Evolutionary conservation across 1,284 basidiomycete genomes (phyloP).

Genomic region (Apiotrichum porosum): DNA sequence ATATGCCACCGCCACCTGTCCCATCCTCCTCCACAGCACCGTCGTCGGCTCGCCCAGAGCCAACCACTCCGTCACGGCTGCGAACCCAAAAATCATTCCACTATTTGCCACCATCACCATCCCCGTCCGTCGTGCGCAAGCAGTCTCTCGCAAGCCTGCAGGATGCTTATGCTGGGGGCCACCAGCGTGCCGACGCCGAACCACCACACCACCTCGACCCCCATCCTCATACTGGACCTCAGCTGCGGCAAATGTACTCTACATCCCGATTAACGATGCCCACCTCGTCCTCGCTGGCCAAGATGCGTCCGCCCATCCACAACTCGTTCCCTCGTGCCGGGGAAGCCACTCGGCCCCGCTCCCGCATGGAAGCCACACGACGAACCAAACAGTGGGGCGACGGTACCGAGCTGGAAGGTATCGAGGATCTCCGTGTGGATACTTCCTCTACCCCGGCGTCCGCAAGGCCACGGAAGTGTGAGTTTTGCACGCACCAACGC

Average conservation of each 20-base stretch:
- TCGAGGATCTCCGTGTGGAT: slow-evolving; percentile 85
- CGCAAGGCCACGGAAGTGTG: slow-evolving; percentile 5
- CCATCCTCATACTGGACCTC: too few relatives aligned
- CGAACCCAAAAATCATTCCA: slow-evolving; percentile 44
- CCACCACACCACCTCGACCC: neutral
- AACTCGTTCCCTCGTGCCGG: slow-evolving; percentile 58
- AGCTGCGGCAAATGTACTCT: neutral
- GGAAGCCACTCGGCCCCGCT: slow-evolving; percentile 54
- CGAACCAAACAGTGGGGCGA: slow-evolving; percentile 72
- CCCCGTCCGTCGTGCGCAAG: slow-evolving; percentile 32
- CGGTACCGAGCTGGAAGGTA: slow-evolving; percentile 83
- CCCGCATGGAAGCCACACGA: slow-evolving; percentile 68
- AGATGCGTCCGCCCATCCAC: slow-evolving; percentile 66
- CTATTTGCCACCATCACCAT: slow-evolving; percentile 26
- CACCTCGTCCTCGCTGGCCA: slow-evolving; percentile 62
- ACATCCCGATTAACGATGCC: slow-evolving; percentile 71
- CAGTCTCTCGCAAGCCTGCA: slow-evolving; percentile 41
- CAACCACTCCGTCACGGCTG: slow-evolving; percentile 25
- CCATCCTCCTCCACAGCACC: neutral
- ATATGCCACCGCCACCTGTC: slow-evolving; percentile 13
- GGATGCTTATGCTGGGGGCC: slow-evolving; percentile 28
- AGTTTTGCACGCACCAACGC: slow-evolving; percentile 46
- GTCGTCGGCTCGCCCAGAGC: neutral
- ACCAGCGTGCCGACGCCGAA: slow-evolving; percentile 12
- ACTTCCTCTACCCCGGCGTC: slow-evolving; percentile 50